Evolutionary conservation across 768 basidiomycete genomes (phyloP), one percentile per base, ranked within the genome.

Genomic region (Amylocystis lapponica): DNA sequence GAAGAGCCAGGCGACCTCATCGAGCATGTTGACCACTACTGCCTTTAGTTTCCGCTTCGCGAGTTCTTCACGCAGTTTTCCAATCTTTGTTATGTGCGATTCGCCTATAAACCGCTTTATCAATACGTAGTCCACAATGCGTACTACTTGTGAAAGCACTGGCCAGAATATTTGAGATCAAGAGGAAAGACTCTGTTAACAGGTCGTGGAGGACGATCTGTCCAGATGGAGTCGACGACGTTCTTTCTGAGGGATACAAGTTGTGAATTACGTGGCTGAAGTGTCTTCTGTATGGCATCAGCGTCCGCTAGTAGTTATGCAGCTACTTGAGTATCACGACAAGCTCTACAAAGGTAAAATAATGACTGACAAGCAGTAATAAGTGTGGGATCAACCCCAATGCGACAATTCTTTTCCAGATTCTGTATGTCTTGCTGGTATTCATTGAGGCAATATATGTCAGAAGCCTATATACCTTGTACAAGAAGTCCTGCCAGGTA

Each of bases 1-100:
- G 67, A 91, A 88, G 29, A 93, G 58, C 92, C 92, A 98, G 0
- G 91, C 92, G 38, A 95, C 80, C 60, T 98, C 95, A 61, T 98
- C 95, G 17, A 98, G 76, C 73, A 85, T 81, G n/a, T 75, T 84
- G 4, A 97, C 75, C 1, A 95, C 81, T 31, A 88, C 62, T 2
- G 86, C 91, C 50, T 81, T 75, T n/a, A 66, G 67, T 17, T 79
- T 75, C 54, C 79, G 72, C 67, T 78, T 79, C 43, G 59, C 54
- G 41, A 95, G 51, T 47, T 84, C 81, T 44, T 79, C 73, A 26
- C 90, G 72, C 5, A 91, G 64, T 16, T 69, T 66, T 14, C 65
- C 63, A 31, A 99, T 67, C 63, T 99, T 99, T 22, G 76, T 73
- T 27, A 61, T 52, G 25, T 80, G 71, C 0, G 74, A 68, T 66